Conservation (phyloP, 2,329 filamentous ascomycete species). For the Paraphaeosphaeria sporulosa region DNA sequence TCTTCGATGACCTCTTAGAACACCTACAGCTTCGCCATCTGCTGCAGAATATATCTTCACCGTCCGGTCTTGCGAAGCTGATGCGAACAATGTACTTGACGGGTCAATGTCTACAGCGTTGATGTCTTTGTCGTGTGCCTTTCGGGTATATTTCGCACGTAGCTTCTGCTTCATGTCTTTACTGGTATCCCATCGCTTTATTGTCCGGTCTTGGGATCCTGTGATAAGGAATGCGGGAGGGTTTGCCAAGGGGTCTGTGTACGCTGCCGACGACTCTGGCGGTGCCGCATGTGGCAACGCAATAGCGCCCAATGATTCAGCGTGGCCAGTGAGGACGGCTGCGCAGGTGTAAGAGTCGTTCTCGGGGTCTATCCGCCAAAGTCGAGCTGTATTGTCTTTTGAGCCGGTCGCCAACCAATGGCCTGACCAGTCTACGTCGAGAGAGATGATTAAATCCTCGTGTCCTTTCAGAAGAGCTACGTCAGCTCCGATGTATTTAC, state of each 20-base stretch:
- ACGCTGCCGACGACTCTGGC: constrained; percentile 72
- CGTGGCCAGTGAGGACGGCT: constrained; percentile 86
- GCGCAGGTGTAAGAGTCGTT: constrained; percentile 80
- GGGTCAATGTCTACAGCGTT: constrained; percentile 88
- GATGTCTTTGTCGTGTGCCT: constrained; percentile 98
- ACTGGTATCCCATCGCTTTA: constrained; percentile 88
- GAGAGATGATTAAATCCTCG: constrained; percentile 91
- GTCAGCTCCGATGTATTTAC: constrained; percentile 87
- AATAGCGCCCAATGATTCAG: constrained; percentile 91
- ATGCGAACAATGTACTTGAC: constrained; percentile 82
- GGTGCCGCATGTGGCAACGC: constrained; percentile 77
- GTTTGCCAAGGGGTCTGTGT: constrained; percentile 75
- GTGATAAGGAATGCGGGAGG: constrained; percentile 87
- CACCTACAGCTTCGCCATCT: constrained; percentile 88
- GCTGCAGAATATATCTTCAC: constrained; percentile 96
- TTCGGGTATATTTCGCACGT: constrained; percentile 82
- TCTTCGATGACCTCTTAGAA: constrained; percentile 89
- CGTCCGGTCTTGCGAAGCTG: constrained; percentile 93
- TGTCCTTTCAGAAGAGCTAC: constrained; percentile 87
- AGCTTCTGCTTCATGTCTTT: constrained; percentile 61
- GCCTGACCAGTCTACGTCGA: constrained; percentile 96
- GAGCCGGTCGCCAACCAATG: constrained; percentile 95
- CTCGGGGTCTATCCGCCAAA: constrained; percentile 85
- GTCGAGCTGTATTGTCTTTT: constrained; percentile 91
- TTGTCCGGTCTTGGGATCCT: constrained; percentile 91